Conservation (phyloP, 495 filamentous ascomycete genomes). For the Penicillium arizonense region DNA sequence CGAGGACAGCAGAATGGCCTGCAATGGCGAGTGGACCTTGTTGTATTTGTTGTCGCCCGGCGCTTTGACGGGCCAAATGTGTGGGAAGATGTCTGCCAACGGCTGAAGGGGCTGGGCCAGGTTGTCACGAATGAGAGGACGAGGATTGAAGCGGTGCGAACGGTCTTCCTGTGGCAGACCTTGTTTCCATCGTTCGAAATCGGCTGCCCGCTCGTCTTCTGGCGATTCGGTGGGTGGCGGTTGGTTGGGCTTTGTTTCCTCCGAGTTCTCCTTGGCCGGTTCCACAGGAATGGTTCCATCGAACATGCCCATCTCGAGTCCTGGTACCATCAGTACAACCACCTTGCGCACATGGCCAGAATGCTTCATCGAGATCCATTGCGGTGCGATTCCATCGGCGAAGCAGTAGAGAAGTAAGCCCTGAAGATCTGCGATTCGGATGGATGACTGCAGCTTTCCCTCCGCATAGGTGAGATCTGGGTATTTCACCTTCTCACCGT, state of each 20-base stretch:
- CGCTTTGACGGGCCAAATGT: conserved; percentile 85
- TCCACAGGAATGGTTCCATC: conserved; percentile 60
- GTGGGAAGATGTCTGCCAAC: conserved; percentile 78
- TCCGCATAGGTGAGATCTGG: conserved; percentile 69
- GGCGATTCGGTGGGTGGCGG: conserved; percentile 14
- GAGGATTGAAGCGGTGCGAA: conserved; percentile 67
- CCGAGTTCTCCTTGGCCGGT: conserved; percentile 3
- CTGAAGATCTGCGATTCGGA: conserved; percentile 79
- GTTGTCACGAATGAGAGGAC: conserved; percentile 54
- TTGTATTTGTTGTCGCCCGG: conserved; percentile 78
- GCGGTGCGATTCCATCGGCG: conserved; percentile 77
- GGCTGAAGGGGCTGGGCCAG: conserved; percentile 64
- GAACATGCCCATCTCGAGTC: conserved; percentile 88
- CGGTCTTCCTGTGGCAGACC: conserved; percentile 40
- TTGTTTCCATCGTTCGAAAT: conserved; percentile 44
- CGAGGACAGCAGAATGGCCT: conserved; percentile 71
- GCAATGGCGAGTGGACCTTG: conserved; percentile 79
- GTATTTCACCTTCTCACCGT: conserved; percentile 67
- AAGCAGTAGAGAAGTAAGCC: conserved; percentile 83
- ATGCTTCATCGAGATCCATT: conserved; percentile 82
- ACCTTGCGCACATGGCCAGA: conserved; percentile 75
- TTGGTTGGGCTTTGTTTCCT: conserved; percentile 9
- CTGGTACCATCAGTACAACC: conserved; percentile 92
- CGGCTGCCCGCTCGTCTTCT: conserved; percentile 27
- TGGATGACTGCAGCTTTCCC: conserved; percentile 65